Percentiles rank a stretch among this genome's conserved stretches.
Evolutionary conservation across 495 filamentous ascomycete species (phyloP).

Genomic region (Penicillium paxilli): DNA sequence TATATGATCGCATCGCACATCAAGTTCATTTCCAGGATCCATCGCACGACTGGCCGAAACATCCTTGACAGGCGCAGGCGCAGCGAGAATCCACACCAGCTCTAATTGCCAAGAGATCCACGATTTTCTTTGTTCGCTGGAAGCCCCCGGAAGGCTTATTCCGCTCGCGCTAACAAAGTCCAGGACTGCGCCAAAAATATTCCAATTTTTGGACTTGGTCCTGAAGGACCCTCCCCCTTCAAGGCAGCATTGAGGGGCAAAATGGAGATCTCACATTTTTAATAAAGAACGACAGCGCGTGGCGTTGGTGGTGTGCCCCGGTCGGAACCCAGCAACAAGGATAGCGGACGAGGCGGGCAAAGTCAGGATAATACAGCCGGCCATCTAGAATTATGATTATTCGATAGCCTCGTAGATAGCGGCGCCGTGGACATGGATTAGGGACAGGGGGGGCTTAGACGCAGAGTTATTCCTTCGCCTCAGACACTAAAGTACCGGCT

Average conservation of each 20-base stretch:
- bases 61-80: background rate
- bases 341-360: background rate
- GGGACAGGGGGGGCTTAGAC: slow-evolving; percentile 6
- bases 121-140: slow-evolving; percentile 10
- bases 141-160: slow-evolving; percentile 1
- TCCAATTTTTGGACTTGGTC: background rate
- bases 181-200: background rate
- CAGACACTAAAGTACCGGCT: slow-evolving; percentile 12
- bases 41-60: background rate
- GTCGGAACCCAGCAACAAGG: slow-evolving; percentile 5
- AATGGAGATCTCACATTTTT: slow-evolving; percentile 6
- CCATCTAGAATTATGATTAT: background rate
- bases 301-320: slow-evolving; percentile 10
- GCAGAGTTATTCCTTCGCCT: slow-evolving; percentile 7
- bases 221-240: background rate
- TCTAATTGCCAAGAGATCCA: slow-evolving; percentile 6
- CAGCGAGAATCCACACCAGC: background rate
- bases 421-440: slow-evolving; percentile 17
- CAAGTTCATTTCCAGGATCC: background rate
- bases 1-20: slow-evolving; percentile 8
- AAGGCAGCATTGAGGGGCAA: background rate
- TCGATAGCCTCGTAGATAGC: slow-evolving; percentile 9
- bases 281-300: slow-evolving; percentile 14
- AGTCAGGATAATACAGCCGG: slow-evolving; percentile 11
- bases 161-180: slow-evolving; percentile 4